Conservation (phyloP, 1,284 basidiomycete genomes). For the Afroboletus lepidellus region DNA sequence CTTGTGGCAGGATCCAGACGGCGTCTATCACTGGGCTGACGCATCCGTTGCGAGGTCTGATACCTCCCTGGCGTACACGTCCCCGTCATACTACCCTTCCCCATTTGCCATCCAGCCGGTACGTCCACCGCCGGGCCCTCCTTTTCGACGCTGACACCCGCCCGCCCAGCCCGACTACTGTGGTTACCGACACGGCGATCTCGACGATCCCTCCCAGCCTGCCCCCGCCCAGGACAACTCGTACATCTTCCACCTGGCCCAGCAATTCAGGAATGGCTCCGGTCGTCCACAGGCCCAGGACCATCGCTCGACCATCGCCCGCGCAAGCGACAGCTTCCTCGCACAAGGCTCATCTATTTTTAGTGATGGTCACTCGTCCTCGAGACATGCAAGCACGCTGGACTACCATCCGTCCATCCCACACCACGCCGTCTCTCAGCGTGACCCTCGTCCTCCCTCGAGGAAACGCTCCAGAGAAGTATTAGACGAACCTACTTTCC, state of each 20-base stretch:
- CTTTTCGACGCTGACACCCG: constrained; percentile 9
- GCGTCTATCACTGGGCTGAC: constrained; percentile 32
- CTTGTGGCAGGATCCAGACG: constrained; percentile 32
- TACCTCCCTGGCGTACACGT: constrained; percentile 22
- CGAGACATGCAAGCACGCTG: constrained; percentile 18
- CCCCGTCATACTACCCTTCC: constrained; percentile 22
- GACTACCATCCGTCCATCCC: constrained; percentile 20
- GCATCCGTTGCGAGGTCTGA: constrained; percentile 28
- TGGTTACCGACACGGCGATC: constrained; percentile 21
- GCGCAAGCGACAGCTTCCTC: constrained; percentile 36
- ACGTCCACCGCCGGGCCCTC: constrained; percentile 6
- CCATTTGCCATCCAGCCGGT: constrained; percentile 18
- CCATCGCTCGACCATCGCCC: constrained; percentile 35
- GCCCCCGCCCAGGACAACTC: constrained; percentile 21
- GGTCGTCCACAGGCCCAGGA: constrained; percentile 30
- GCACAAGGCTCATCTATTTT: constrained; percentile 36
- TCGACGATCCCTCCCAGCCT: constrained; percentile 16
- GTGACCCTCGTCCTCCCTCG: constrained; percentile 26
- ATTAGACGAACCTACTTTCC: constrained; percentile 31
- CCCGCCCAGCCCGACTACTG: constrained; percentile 16
- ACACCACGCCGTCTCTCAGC: constrained; percentile 18
- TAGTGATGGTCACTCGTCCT: constrained; percentile 24
- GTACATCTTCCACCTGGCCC: constrained; percentile 25
- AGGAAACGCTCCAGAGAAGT: constrained; percentile 37
- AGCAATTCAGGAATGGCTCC: constrained; percentile 21